Evolutionary conservation across 2,329 filamentous ascomycete species (phyloP).

Genomic region (Hypoxylon sp.): DNA sequence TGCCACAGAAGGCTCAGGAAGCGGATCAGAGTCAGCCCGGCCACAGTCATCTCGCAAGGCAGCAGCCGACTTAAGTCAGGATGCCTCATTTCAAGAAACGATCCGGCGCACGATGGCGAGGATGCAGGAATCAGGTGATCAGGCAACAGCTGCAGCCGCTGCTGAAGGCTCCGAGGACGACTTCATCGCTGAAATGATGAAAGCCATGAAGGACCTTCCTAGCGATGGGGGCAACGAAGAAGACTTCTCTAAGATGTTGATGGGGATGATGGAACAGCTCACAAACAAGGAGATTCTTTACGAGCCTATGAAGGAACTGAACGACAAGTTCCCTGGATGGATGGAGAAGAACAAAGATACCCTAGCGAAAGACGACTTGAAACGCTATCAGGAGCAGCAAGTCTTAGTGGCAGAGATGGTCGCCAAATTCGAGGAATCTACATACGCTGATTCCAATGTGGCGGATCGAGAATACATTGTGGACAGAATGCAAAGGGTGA

Average conservation of each 20-base stretch:
- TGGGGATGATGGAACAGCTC: conserved; percentile 99
- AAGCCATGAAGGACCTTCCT: conserved; percentile 80
- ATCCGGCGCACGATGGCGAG: conserved; percentile 95
- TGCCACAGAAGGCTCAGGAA: conserved; percentile 53
- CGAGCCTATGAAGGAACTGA: conserved; percentile 97
- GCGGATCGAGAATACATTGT: conserved; percentile 92
- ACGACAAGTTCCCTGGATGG: conserved; percentile 94
- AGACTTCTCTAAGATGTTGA: conserved; percentile 92
- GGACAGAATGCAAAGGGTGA: conserved; percentile 96
- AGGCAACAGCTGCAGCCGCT: conserved; percentile 82
- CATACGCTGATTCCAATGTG: conserved; percentile 85
- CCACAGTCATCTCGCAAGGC: conserved; percentile 46
- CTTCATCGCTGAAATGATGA: conserved; percentile 91
- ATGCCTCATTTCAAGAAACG: conserved; percentile 88
- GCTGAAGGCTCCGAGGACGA: conserved; percentile 78
- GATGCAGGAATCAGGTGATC: conserved; percentile 89
- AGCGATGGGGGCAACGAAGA: conserved; percentile 74
- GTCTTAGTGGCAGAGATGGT: conserved; percentile 87
- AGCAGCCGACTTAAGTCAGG: conserved; percentile 59
- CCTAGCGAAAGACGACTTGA: conserved; percentile 77
- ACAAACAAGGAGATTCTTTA: conserved; percentile 99
- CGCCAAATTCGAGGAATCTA: conserved; percentile 83
- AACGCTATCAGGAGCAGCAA: conserved; percentile 85
- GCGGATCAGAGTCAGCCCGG: conserved; percentile 44
- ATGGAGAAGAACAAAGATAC: conserved; percentile 79